Evolutionary conservation across 805 yeast species (phyloP).

Genomic region (Nakazawaea sp.): DNA sequence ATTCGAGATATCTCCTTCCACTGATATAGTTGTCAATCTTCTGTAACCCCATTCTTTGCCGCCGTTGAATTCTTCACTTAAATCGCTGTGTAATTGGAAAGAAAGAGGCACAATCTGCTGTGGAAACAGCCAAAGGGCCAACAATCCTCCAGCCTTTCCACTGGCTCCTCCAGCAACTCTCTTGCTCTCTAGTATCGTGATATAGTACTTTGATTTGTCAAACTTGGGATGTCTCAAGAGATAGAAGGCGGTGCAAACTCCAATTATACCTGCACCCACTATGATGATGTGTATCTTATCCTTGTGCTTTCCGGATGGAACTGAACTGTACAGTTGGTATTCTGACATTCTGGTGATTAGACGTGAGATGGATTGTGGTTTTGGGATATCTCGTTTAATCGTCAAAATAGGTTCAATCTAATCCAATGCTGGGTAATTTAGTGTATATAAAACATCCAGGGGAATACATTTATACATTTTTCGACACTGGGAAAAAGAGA

Average conservation of each 20-base stretch:
- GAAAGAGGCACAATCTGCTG: slow-evolving; percentile 87
- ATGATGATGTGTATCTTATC: slow-evolving; percentile 74
- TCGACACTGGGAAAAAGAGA: too few relatives aligned
- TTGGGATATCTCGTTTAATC: too few relatives aligned
- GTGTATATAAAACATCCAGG: too few relatives aligned
- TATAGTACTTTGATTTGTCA: slow-evolving; percentile 65
- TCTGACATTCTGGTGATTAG: too few relatives aligned
- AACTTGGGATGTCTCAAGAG: slow-evolving; percentile 77
- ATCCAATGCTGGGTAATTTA: too few relatives aligned
- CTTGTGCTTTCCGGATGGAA: slow-evolving; percentile 41
- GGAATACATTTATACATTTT: too few relatives aligned
- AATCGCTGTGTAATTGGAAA: slow-evolving; percentile 76
- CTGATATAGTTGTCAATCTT: slow-evolving; percentile 74
- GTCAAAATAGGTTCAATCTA: too few relatives aligned
- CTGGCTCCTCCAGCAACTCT: slow-evolving; percentile 96
- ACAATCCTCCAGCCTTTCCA: slow-evolving; percentile 94
- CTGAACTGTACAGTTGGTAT: slow-evolving; percentile 24
- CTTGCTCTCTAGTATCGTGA: slow-evolving; percentile 81
- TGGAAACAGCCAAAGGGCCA: slow-evolving; percentile 97
- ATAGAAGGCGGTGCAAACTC: slow-evolving; percentile 91
- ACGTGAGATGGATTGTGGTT: too few relatives aligned
- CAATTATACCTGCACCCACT: slow-evolving; percentile 94
- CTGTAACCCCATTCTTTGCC: slow-evolving; percentile 89
- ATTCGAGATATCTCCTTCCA: slow-evolving; percentile 77
- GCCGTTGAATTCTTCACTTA: slow-evolving; percentile 77